These are phyloP conservation scores for Aristolochia contorta DNA, from an alignment of 164 flowering plant species.

Conservation along the genomic window DNA sequence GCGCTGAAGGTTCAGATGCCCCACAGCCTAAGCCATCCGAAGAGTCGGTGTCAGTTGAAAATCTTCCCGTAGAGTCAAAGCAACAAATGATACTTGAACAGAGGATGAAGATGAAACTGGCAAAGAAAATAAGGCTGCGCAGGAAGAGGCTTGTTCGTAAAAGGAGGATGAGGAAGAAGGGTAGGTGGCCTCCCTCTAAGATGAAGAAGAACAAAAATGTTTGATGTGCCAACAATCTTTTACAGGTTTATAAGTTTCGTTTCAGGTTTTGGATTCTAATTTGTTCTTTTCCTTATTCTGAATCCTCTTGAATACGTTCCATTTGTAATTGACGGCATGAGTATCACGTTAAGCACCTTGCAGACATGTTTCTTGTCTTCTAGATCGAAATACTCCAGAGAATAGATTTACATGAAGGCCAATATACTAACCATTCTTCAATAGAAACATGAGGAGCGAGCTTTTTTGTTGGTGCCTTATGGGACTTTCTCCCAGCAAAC, in stretches of 20 bases:
- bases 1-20: conserved; percentile 11
- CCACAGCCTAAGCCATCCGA: conserved; percentile 22
- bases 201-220: conserved; percentile 85
- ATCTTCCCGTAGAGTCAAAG: conserved; percentile 80
- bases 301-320: no score
- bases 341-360: no score
- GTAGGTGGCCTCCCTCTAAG: conserved; percentile 97
- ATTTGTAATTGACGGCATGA: no score
- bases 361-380: no score
- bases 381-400: no score
- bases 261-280: neutral
- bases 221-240: conserved; percentile 15
- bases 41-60: conserved; percentile 41
- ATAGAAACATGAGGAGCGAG: no score
- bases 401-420: no score
- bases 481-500: no score
- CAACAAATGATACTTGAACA: conserved; percentile 45
- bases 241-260: conserved; percentile 18
- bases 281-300: no score
- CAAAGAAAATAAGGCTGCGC: conserved; percentile 73
- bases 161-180: conserved; percentile 83
- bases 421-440: no score
- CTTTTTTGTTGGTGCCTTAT: no score
- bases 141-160: conserved; percentile 79
- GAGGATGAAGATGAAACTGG: conserved; percentile 71